A percentile compares a stretch with the other conserved stretches of the same genome.
phyloP scores from a whole-genome alignment of 2,329 filamentous ascomycete species.

The Colletotrichum tabaci region DNA sequence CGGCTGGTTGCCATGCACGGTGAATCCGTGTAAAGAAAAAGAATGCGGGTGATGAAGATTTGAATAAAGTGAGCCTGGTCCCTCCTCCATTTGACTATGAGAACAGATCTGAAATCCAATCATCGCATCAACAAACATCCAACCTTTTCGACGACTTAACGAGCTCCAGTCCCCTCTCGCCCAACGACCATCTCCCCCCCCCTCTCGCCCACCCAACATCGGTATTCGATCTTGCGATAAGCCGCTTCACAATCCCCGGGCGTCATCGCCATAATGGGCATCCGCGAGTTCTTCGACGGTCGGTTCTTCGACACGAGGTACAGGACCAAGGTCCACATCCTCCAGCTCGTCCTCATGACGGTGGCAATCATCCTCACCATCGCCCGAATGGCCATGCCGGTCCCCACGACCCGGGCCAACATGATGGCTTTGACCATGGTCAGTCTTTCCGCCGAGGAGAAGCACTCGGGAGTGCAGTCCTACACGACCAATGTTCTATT shows the following conservation, averaged over 20 bases:
- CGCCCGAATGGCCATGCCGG: constrained; percentile 27
- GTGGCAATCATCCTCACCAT: constrained; percentile 33
- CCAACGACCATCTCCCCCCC: neutral
- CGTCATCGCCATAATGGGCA: constrained; percentile 17
- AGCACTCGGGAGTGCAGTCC: neutral
- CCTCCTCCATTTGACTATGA: neutral
- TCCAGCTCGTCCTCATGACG: constrained; percentile 24
- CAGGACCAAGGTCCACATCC: constrained; percentile 37
- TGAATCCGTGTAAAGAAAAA: constrained; percentile 12
- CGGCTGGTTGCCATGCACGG: neutral
- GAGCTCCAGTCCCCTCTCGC: neutral
- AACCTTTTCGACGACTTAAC: neutral
- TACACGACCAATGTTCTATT: neutral
- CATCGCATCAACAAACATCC: neutral
- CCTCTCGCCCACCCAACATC: neutral
- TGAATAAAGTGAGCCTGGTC: neutral
- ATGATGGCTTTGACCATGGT: constrained; percentile 42
- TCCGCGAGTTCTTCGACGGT: constrained; percentile 19
- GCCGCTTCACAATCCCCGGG: neutral
- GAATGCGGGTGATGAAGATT: neutral
- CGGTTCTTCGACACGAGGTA: constrained; percentile 36
- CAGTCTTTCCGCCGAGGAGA: neutral
- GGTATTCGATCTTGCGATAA: neutral
- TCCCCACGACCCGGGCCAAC: constrained; percentile 26
- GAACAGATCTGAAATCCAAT: neutral